Percentiles rank a stretch among this genome's conserved stretches.
Evolutionary conservation across 108 stramenopile genomes (phyloP).

Genomic region (Skeletonema potamos): DNA sequence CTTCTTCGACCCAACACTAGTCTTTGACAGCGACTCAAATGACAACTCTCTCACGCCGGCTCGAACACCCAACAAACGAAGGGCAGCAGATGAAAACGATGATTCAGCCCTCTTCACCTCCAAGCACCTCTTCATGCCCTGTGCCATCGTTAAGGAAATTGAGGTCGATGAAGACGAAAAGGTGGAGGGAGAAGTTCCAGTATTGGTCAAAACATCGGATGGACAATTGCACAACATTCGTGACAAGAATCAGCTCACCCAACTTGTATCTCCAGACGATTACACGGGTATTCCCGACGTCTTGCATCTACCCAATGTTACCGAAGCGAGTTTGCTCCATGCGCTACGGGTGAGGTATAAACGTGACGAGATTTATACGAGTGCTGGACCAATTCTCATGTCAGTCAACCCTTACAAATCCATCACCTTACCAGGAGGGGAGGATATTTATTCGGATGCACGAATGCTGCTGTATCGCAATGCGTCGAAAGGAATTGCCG

Average conservation of each 20-base stretch:
- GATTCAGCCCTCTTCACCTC: constrained; percentile 48
- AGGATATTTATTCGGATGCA: constrained; percentile 73
- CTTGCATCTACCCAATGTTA: constrained; percentile 77
- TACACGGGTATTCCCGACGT: constrained; percentile 81
- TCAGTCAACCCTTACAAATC: constrained; percentile 95
- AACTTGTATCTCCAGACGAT: constrained; percentile 69
- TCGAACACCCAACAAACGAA: constrained; percentile 18
- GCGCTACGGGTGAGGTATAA: constrained; percentile 85
- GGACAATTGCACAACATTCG: constrained; percentile 81
- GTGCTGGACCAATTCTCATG: constrained; percentile 93
- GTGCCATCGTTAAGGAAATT: constrained; percentile 76
- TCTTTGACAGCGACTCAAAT: constrained; percentile 39
- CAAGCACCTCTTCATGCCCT: constrained; percentile 79
- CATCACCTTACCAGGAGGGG: constrained; percentile 43
- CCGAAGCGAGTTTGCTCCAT: constrained; percentile 85
- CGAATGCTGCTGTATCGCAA: constrained; percentile 72
- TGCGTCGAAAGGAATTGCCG: constrained; percentile 1
- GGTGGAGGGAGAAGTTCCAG: constrained; percentile 45
- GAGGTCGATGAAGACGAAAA: constrained; percentile 32
- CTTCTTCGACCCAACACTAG: constrained; percentile 77
- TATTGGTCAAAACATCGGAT: constrained; percentile 82
- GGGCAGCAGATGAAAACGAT: background rate
- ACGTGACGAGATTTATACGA: constrained; percentile 92
- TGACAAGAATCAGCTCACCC: constrained; percentile 52
- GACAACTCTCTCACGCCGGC: constrained; percentile 29